phyloP scores from a whole-genome alignment of 495 filamentous ascomycete genomes.

The Clohesyomyces aquaticus region DNA sequence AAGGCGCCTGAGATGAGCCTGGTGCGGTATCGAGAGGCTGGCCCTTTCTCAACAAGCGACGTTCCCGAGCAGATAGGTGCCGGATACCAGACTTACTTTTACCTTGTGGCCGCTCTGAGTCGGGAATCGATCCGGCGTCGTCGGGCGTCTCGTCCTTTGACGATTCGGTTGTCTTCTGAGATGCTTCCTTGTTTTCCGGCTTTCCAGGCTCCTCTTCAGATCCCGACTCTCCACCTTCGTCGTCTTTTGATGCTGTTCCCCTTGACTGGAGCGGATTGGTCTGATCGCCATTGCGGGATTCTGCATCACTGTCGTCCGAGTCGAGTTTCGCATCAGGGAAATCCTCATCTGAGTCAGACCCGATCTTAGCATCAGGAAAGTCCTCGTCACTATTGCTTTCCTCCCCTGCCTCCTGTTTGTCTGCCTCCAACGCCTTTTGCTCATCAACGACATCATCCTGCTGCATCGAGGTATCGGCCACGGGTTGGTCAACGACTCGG shows the following conservation, averaged over 20 bases:
- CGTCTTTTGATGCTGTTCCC: not conserved
- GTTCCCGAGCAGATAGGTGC: constrained; percentile 58
- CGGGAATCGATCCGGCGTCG: constrained; percentile 29
- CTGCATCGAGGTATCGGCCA: constrained; percentile 19
- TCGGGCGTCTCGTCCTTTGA: constrained; percentile 40
- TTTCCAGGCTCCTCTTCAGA: constrained; percentile 1
- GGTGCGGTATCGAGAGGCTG: constrained; percentile 42
- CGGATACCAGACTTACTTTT: constrained; percentile 32
- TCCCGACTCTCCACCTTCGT: constrained; percentile 21
- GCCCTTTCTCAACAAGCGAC: constrained; percentile 55
- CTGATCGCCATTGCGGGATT: constrained; percentile 45
- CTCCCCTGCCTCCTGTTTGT: constrained; percentile 11
- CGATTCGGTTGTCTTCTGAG: not conserved
- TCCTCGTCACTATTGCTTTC: constrained; percentile 46
- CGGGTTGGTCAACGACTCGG: constrained; percentile 57
- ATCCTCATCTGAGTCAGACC: constrained; percentile 46
- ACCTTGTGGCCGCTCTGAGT: constrained; percentile 36
- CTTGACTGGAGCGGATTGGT: constrained; percentile 33
- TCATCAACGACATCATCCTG: not conserved
- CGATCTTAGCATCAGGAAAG: constrained; percentile 47
- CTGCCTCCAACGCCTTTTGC: constrained; percentile 35
- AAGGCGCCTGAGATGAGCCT: constrained; percentile 9
- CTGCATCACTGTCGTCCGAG: constrained; percentile 39
- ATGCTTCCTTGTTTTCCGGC: not conserved
- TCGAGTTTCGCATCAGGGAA: constrained; percentile 46